Evolutionary conservation across 164 flowering plant species (phyloP).

Genomic region (Brasenia schreberi): DNA sequence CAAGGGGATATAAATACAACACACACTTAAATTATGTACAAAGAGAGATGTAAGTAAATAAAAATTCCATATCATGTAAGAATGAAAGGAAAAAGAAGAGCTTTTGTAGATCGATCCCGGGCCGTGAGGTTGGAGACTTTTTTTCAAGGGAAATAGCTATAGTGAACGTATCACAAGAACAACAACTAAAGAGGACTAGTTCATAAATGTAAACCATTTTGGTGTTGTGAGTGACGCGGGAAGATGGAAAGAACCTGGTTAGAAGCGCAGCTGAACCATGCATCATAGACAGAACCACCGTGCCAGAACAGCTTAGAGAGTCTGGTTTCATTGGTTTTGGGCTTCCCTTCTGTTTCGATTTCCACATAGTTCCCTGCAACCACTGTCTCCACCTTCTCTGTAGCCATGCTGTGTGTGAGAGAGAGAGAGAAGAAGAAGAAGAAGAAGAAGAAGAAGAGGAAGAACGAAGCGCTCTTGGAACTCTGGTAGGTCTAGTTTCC

Average conservation of each 20-base stretch:
- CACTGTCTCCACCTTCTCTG: slow-evolving; percentile 24
- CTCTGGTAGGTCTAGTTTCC: no score
- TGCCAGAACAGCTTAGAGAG: slow-evolving; percentile 38
- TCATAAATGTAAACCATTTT: no score
- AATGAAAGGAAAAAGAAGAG: not conserved
- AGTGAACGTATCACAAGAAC: no score
- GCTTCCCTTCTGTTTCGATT: slow-evolving; percentile 16
- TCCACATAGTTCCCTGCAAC: slow-evolving; percentile 23
- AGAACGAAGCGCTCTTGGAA: no score
- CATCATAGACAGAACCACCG: slow-evolving; percentile 74
- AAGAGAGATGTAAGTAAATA: not conserved
- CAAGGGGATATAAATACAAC: no score
- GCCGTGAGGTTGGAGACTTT: no score
- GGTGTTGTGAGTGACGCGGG: no score
- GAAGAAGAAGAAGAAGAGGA: not conserved
- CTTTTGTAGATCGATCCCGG: not conserved
- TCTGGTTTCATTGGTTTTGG: slow-evolving; percentile 6
- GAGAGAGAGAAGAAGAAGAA: not conserved
- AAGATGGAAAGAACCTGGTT: slow-evolving; percentile 31
- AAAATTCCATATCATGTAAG: no score
- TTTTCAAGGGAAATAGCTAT: no score
- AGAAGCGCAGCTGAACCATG: slow-evolving; percentile 74
- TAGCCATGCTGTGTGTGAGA: slow-evolving; percentile 11
- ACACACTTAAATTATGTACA: no score
- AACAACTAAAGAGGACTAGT: no score